phyloP scores from a whole-genome alignment of 768 basidiomycete genomes.

The Suillus clintonianus region DNA sequence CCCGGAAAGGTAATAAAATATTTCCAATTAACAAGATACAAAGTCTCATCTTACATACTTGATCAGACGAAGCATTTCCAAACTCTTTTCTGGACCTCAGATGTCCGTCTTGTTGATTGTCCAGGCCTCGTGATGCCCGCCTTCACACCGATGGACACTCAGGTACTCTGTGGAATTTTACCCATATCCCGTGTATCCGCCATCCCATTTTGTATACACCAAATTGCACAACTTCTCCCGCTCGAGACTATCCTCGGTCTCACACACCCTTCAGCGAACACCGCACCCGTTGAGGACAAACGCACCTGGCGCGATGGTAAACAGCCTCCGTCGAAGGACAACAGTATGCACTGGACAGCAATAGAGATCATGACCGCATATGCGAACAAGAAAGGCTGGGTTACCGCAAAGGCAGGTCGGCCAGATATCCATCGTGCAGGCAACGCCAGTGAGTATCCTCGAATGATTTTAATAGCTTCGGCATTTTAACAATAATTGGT shows the following conservation, averaged over 20 bases:
- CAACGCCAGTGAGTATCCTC: constrained; percentile 71
- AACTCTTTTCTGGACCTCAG: constrained; percentile 85
- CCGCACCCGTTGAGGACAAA: constrained; percentile 54
- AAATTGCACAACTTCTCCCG: constrained; percentile 67
- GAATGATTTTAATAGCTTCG: not conserved
- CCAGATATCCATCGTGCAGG: constrained; percentile 90
- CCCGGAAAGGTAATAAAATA: constrained; percentile 70
- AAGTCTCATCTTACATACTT: not conserved
- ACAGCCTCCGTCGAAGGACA: constrained; percentile 18
- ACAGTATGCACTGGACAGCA: constrained; percentile 66
- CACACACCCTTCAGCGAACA: constrained; percentile 44
- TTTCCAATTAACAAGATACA: not conserved
- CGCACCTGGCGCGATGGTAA: constrained; percentile 73
- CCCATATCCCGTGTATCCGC: constrained; percentile 85
- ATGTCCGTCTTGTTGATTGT: constrained; percentile 91
- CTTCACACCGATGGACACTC: constrained; percentile 74
- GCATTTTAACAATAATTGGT: not conserved
- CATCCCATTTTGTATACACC: constrained; percentile 80
- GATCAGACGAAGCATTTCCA: constrained; percentile 91
- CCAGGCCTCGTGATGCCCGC: constrained; percentile 94
- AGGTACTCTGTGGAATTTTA: constrained; percentile 72
- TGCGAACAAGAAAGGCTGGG: constrained; percentile 76
- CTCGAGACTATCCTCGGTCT: constrained; percentile 72
- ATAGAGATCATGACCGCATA: constrained; percentile 82
- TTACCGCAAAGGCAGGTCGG: constrained; percentile 89